Evolutionary conservation across 73 alveolate species (phyloP).

Genomic region (Loxodes magnus): DNA sequence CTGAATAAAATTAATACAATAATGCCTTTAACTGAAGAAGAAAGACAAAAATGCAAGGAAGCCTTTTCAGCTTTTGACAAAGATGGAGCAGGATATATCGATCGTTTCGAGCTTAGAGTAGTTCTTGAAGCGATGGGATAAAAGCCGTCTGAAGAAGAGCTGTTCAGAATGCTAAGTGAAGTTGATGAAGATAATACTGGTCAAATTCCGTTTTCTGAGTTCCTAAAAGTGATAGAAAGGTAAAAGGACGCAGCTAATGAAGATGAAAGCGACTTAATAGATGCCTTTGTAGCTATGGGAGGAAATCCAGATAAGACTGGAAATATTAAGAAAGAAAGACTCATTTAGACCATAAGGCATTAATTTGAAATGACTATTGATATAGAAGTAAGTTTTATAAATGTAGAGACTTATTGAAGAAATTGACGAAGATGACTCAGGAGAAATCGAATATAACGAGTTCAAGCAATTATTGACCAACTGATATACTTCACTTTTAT

Average conservation of each 20-base stretch:
- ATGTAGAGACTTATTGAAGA: constrained; percentile 12
- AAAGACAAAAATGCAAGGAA: constrained; percentile 57
- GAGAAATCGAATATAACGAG: constrained; percentile 4
- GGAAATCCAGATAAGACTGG: constrained; percentile 86
- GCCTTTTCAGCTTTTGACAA: constrained; percentile 75
- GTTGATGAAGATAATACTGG: constrained; percentile 76
- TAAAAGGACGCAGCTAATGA: constrained; percentile 19
- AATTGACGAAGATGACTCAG: constrained; percentile 8
- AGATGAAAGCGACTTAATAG: constrained; percentile 49
- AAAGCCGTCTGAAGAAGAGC: constrained; percentile 65
- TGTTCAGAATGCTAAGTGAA: constrained; percentile 61
- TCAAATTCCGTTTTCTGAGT: constrained; percentile 33
- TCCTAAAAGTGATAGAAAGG: constrained; percentile 28
- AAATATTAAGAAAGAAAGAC: constrained; percentile 58
- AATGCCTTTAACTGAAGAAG: constrained; percentile 59
- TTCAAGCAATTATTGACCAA: constrained; percentile 7
- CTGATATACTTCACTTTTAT: too few species aligned
- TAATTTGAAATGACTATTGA: constrained; percentile 78
- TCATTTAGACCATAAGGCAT: constrained; percentile 49
- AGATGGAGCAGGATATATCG: constrained; percentile 56
- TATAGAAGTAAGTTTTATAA: too few species aligned
- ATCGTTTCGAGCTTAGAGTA: constrained; percentile 51
- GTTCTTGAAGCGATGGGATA: constrained; percentile 73
- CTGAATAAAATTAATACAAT: too few species aligned
- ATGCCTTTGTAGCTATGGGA: constrained; percentile 96